A percentile compares a stretch with the other conserved stretches of the same genome.
These are phyloP conservation scores for Mycena alexandri DNA, from an alignment of 768 basidiomycete genomes.

Conservation along the genomic window DNA sequence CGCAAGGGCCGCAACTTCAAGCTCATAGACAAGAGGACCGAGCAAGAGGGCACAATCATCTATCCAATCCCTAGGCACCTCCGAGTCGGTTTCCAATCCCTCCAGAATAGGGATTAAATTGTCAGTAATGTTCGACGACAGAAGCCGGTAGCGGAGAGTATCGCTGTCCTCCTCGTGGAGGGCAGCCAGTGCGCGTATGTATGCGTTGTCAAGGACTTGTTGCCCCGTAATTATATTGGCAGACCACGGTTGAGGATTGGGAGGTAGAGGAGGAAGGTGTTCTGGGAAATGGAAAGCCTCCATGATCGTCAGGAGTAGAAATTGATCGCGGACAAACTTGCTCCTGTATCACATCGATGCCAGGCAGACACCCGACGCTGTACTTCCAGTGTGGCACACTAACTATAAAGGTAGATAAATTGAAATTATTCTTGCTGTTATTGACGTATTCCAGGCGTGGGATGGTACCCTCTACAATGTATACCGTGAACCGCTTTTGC, in stretches of 20 bases:
- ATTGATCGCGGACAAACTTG: background rate
- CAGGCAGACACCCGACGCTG: background rate
- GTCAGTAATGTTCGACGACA: no score
- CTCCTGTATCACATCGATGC: background rate
- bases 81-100: background rate
- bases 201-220: background rate
- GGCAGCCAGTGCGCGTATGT: background rate
- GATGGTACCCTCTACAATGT: slow-evolving; percentile 8
- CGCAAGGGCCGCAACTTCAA: background rate
- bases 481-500: background rate
- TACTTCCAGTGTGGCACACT: slow-evolving; percentile 3
- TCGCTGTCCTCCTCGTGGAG: slow-evolving; percentile 7
- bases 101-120: background rate
- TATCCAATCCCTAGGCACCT: background rate
- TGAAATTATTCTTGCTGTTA: background rate
- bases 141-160: background rate
- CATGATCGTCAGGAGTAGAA: background rate
- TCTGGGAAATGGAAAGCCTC: slow-evolving; percentile 3
- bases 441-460: background rate
- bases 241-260: background rate
- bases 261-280: background rate
- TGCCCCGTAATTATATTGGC: background rate
- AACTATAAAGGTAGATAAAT: slow-evolving; percentile 9
- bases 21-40: slow-evolving; percentile 3
- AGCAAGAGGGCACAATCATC: background rate